Conservation (phyloP, 345 rosid species). For the Aquilaria malaccensis region DNA sequence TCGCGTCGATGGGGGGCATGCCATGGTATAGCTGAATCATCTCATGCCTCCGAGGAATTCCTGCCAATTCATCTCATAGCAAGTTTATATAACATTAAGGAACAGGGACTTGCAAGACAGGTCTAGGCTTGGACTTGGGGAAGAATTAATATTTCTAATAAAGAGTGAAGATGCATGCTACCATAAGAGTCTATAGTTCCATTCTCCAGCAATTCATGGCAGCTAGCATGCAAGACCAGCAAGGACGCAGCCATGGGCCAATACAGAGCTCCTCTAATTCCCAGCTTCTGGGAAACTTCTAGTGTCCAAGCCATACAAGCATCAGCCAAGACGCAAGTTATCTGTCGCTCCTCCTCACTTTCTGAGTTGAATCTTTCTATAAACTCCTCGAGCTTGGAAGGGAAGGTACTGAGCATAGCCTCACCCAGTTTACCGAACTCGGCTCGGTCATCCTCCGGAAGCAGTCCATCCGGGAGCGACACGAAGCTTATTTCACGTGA, state of each 20-base stretch:
- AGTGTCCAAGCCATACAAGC: constrained; percentile 2
- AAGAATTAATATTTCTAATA: too few species aligned
- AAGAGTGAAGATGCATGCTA: neutral
- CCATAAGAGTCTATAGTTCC: constrained; percentile 10
- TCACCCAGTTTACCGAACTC: constrained; percentile 10
- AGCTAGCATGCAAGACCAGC: neutral
- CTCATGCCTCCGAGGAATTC: constrained; percentile 3
- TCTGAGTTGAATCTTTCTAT: constrained; percentile 1
- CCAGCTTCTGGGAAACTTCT: constrained; percentile 8
- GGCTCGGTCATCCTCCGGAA: constrained; percentile 6
- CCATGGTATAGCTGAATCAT: constrained; percentile 6
- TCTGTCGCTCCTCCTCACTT: neutral
- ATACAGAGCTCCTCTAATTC: constrained; percentile 5
- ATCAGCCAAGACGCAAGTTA: constrained; percentile 11
- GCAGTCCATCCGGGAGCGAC: constrained; percentile 41
- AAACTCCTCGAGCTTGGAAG: constrained; percentile 20
- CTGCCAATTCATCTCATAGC: neutral
- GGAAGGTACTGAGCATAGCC: constrained; percentile 25
- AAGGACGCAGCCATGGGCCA: constrained; percentile 4
- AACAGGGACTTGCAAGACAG: too few species aligned
- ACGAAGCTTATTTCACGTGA: constrained; percentile 19
- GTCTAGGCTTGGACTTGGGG: too few species aligned
- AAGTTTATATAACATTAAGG: too few species aligned
- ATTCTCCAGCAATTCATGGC: constrained; percentile 1
- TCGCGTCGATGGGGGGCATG: neutral